A percentile compares a stretch with the other conserved stretches of the same genome.
Evolutionary conservation across 352 stramenopile genomes (phyloP).

Genomic region (Blastocystis sp.): DNA sequence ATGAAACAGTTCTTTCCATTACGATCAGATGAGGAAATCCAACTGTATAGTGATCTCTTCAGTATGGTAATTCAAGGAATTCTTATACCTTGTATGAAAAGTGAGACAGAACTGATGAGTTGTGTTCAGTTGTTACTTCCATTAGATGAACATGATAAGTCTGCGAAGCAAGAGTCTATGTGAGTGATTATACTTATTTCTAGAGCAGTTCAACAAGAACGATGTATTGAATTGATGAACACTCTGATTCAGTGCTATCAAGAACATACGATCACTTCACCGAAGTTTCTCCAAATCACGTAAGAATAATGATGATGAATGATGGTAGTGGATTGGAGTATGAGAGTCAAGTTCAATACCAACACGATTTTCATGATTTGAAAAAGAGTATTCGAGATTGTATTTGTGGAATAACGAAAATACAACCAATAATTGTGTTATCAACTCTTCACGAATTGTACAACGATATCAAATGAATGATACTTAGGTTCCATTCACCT

Average conservation of each 20-base stretch:
- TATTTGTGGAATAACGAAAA: background rate
- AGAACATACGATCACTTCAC: background rate
- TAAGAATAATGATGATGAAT: background rate
- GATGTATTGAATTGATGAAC: background rate
- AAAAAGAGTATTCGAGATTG: constrained; percentile 42
- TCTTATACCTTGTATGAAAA: background rate
- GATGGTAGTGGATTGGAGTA: background rate
- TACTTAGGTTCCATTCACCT: background rate
- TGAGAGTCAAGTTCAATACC: background rate
- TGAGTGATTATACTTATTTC: background rate
- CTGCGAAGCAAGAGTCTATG: background rate
- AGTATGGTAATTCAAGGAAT: background rate
- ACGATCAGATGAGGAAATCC: background rate
- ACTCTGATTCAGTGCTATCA: background rate
- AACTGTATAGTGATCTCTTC: background rate
- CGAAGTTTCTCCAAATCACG: background rate
- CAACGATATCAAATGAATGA: background rate
- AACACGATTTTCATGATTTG: background rate
- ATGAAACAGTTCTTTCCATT: background rate
- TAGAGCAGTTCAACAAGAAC: background rate
- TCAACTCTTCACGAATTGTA: background rate
- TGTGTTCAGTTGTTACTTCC: background rate
- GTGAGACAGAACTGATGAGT: background rate
- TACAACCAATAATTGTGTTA: background rate
- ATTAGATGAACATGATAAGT: background rate